A percentile compares a stretch with the other conserved stretches of the same genome.
phyloP scores from a whole-genome alignment of 2,329 filamentous ascomycete genomes.

The Xylariaceae sp. region DNA sequence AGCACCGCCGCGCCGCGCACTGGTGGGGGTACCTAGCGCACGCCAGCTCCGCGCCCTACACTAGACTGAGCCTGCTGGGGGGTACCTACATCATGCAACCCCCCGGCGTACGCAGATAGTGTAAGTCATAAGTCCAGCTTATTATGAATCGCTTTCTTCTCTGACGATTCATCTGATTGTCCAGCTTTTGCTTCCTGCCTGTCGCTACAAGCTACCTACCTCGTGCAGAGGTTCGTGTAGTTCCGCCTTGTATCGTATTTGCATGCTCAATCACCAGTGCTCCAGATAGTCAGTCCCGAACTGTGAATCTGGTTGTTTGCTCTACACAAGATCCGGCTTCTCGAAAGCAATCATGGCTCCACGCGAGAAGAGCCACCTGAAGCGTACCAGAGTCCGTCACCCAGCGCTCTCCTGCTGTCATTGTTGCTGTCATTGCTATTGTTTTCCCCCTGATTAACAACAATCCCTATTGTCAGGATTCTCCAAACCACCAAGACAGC shows the following conservation, averaged over 20 bases:
- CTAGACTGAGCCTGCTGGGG: no score
- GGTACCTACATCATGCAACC: no score
- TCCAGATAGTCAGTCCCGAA: not conserved
- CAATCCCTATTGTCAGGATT: conserved; percentile 24
- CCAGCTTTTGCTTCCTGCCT: conserved; percentile 1
- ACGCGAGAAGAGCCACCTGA: conserved; percentile 78
- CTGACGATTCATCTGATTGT: not conserved
- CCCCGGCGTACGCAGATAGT: not conserved
- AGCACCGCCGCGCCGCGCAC: no score
- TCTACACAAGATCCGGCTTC: not conserved
- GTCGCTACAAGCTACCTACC: not conserved
- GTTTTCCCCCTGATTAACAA: conserved; percentile 20
- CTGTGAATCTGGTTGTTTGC: no score
- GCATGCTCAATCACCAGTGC: not conserved
- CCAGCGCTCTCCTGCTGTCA: conserved; percentile 7
- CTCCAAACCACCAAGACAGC: conserved; percentile 55
- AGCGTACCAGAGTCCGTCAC: conserved; percentile 67
- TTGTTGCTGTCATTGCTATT: conserved; percentile 4
- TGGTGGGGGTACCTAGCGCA: no score
- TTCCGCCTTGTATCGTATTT: not conserved
- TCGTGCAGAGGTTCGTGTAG: not conserved
- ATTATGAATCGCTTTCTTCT: not conserved
- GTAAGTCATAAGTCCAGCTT: not conserved
- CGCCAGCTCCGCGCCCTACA: no score
- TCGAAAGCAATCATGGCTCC: conserved; percentile 47